Conservation (phyloP, 768 basidiomycete species). For the Astraeus odoratus region DNA sequence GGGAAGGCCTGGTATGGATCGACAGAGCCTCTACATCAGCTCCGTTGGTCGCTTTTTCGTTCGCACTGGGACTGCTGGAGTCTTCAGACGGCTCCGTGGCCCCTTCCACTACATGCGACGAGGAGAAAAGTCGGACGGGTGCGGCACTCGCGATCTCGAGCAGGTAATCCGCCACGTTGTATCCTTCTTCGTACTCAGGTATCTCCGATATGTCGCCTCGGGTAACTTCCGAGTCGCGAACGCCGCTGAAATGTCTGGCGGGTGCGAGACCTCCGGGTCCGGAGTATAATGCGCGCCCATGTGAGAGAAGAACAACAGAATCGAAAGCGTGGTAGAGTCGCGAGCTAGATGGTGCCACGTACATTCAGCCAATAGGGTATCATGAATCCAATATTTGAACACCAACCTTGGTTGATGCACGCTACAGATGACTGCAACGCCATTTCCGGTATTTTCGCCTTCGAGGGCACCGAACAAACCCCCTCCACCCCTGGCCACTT, state of each 20-base stretch:
- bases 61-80: constrained; percentile 2
- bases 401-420: constrained; percentile 80
- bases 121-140: constrained; percentile 34
- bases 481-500: constrained; percentile 52
- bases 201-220: constrained; percentile 29
- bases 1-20: constrained; percentile 9
- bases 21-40: constrained; percentile 17
- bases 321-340: constrained; percentile 84
- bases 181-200: constrained; percentile 62
- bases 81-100: not conserved
- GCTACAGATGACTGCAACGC: constrained; percentile 78
- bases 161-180: constrained; percentile 90
- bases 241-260: constrained; percentile 52
- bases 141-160: constrained; percentile 79
- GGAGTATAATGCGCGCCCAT: constrained; percentile 71
- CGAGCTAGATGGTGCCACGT: constrained; percentile 39
- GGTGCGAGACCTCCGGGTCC: constrained; percentile 72
- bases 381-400: not conserved
- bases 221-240: constrained; percentile 25
- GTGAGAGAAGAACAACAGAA: constrained; percentile 68
- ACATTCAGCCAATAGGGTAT: not conserved
- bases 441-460: constrained; percentile 42
- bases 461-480: constrained; percentile 16
- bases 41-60: constrained; percentile 9
- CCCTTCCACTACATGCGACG: constrained; percentile 7